These are phyloP conservation scores for Pelargonium cotyledonis DNA, from an alignment of 441 rosid genomes.

Conservation along the genomic window DNA sequence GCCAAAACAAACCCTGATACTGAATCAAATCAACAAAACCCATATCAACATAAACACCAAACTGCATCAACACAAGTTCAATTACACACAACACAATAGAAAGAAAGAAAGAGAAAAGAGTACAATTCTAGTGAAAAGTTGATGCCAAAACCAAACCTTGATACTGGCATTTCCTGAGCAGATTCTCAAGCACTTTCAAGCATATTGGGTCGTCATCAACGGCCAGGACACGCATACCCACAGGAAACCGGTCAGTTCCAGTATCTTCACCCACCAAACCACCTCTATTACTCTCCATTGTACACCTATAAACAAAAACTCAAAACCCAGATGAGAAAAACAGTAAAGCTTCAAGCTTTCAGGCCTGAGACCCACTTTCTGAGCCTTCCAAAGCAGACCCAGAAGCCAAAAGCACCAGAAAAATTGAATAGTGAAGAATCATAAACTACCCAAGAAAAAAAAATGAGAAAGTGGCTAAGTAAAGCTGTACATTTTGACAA, in stretches of 20 bases:
- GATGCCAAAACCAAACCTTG: slow-evolving; percentile 40
- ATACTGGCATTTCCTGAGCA: slow-evolving; percentile 77
- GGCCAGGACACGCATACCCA: slow-evolving; percentile 81
- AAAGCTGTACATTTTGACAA: slow-evolving; percentile 26
- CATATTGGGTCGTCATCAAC: slow-evolving; percentile 87
- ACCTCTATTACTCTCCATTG: slow-evolving; percentile 31
- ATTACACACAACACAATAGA: background rate
- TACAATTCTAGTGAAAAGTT: background rate
- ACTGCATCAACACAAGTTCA: background rate
- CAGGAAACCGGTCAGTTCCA: slow-evolving; percentile 44
- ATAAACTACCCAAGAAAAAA: slow-evolving; percentile 10
- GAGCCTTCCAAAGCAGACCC: slow-evolving; percentile 25
- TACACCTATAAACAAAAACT: slow-evolving; percentile 8
- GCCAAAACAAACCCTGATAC: background rate
- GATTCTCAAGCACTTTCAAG: slow-evolving; percentile 58
- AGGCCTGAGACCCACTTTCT: background rate
- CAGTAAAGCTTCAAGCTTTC: slow-evolving; percentile 10
- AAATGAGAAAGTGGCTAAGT: slow-evolving; percentile 9
- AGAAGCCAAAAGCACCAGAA: slow-evolving; percentile 17
- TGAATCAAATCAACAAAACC: background rate
- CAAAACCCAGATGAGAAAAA: slow-evolving; percentile 18
- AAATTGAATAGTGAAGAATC: slow-evolving; percentile 8
- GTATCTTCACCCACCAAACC: slow-evolving; percentile 30
- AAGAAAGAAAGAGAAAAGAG: background rate
- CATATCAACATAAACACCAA: background rate